Percentiles rank a stretch among this genome's conserved stretches.
phyloP scores from a whole-genome alignment of 306 rosid genomes.

The Benincasa hispida region DNA sequence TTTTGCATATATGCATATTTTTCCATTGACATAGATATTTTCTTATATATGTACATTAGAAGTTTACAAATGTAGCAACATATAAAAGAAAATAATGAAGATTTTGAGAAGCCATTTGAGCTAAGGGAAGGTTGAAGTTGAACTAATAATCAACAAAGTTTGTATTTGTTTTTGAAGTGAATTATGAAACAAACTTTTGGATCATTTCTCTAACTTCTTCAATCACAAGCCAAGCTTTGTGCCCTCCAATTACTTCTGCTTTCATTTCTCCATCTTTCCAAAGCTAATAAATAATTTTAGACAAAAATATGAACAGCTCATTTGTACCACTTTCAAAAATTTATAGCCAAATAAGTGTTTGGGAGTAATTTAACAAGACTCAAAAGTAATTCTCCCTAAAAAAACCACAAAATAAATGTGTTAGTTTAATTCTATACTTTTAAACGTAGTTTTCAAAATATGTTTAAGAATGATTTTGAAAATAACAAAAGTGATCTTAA shows the following conservation, averaged over 20 bases:
- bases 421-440: no score
- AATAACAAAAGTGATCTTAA: no score
- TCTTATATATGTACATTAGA: not conserved
- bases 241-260: slow-evolving; percentile 82
- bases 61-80: not conserved
- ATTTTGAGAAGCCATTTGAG: not conserved
- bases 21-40: not conserved
- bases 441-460: no score
- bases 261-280: slow-evolving; percentile 96
- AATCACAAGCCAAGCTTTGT: slow-evolving; percentile 71
- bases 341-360: not conserved
- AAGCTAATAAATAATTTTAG: slow-evolving; percentile 17
- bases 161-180: not conserved
- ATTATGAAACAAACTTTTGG: slow-evolving; percentile 25
- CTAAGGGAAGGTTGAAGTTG: not conserved
- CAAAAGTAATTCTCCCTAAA: not conserved
- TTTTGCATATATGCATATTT: not conserved
- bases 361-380: not conserved
- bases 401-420: no score
- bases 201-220: slow-evolving; percentile 86
- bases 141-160: not conserved
- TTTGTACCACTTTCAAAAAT: no score
- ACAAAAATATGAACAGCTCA: not conserved
- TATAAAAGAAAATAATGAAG: not conserved
- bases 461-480: no score